phyloP scores from a whole-genome alignment of 495 filamentous ascomycete genomes.

The Talaromyces stipitatus region DNA sequence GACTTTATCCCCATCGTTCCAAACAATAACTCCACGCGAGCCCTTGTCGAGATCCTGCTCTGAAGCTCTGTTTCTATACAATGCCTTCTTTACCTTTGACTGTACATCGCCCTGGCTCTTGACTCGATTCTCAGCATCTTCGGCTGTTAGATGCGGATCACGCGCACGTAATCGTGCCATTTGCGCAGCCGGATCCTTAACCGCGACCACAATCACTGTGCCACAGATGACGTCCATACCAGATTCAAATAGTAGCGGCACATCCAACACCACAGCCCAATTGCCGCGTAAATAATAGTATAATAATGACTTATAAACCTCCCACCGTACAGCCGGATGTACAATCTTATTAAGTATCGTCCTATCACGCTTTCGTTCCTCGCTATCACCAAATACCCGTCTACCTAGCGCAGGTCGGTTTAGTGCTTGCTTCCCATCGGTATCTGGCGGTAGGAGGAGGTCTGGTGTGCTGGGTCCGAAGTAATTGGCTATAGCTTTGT shows the following conservation, averaged over 20 bases:
- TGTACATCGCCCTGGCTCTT: conserved; percentile 74
- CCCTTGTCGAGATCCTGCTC: conserved; percentile 8
- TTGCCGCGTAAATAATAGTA: conserved; percentile 59
- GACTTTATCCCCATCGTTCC: conserved; percentile 72
- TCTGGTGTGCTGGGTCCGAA: conserved; percentile 79
- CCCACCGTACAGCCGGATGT: conserved; percentile 74
- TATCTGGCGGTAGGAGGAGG: conserved; percentile 54
- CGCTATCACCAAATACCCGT: conserved; percentile 71
- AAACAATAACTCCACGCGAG: conserved; percentile 64
- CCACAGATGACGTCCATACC: conserved; percentile 76
- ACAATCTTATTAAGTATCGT: conserved; percentile 79
- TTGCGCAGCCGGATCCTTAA: conserved; percentile 66
- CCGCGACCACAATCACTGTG: conserved; percentile 76
- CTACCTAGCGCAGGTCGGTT: conserved; percentile 81
- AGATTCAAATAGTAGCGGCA: conserved; percentile 85
- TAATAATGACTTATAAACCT: conserved; percentile 62
- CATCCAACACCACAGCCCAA: conserved; percentile 88
- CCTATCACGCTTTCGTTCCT: conserved; percentile 57
- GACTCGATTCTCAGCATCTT: conserved; percentile 80
- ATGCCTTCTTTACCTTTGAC: conserved; percentile 67
- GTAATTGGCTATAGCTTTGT: conserved; percentile 68
- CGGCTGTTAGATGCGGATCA: conserved; percentile 60
- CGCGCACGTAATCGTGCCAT: conserved; percentile 65
- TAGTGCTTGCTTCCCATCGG: conserved; percentile 45
- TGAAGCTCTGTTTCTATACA: conserved; percentile 49